Evolutionary conservation across 2,329 filamentous ascomycete genomes (phyloP), one percentile per base, ranked within the genome.

Genomic region (Cadophora sp.): DNA sequence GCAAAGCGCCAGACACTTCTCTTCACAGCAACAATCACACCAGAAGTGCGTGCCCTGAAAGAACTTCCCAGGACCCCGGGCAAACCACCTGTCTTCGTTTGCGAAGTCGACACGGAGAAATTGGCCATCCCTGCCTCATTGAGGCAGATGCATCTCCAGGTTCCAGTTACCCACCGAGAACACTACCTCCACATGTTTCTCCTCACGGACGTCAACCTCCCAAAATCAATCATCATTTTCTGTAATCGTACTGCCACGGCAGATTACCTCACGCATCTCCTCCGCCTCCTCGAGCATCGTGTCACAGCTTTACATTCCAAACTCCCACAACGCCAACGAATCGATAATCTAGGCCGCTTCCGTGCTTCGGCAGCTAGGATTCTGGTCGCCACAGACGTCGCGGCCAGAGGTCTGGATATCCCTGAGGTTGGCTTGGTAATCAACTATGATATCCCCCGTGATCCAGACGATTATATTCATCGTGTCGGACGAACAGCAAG

Each of bases 381-480:
- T 66, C 87, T 99, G 1, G 92, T 99, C 12, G 95, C 96, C 0
- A 99, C 96, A 0, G 96, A 99, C 78, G 94, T 99, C 16, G 96
- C 96, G 0, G 92, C 94, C 24, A 88, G 96, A 79, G 96, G 96
- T 85, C 87, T 99, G 4, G 96, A 99, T 81, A 97, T 99, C 70
- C 95, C 95, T 1, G 92, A 94, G 73, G 95, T 98, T 7, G 91
- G 87, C 65, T 81, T 98, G 19, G 96, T 99, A 2, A 83, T 99
- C 77, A 98, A 99, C 81, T 99, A 94, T 80, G 96, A 99, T 78
- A 89, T 99, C 0, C 96, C 96, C 0, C 89, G 95, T n/a, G 93
- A 97, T 77, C 93, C 95, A 3, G 94, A 97, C 79, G 95, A 97
- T 80, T 99, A 99, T 79, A 96, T 99, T 73, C 96, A 99, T 82